A percentile compares a stretch with the other conserved stretches of the same genome.
phyloP scores from a whole-genome alignment of 345 rosid genomes.

The Streptanthus diversifolius region DNA sequence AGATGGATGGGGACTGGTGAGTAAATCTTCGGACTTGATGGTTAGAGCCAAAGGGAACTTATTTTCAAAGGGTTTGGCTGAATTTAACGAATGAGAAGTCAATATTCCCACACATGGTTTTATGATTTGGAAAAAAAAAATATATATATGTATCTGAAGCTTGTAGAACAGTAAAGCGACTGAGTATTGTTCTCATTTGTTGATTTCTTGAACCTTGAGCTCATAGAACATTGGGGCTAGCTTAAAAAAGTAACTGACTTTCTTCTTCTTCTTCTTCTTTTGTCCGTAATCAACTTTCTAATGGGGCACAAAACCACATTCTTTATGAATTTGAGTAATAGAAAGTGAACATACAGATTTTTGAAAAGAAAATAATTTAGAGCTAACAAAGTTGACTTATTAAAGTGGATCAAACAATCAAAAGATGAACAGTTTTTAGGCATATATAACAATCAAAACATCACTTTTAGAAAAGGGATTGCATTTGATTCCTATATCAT shows the following conservation, averaged over 20 bases:
- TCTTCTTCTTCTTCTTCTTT: background rate
- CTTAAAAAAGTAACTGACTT: background rate
- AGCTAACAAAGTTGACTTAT: background rate
- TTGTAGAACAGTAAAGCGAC: background rate
- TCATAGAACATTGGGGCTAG: background rate
- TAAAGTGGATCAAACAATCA: background rate
- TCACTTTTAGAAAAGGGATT: background rate
- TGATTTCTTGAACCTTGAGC: background rate
- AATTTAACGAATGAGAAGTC: conserved; percentile 41
- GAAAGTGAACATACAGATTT: conserved; percentile 1
- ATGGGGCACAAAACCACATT: background rate
- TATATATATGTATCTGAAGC: background rate
- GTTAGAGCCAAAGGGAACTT: conserved; percentile 45
- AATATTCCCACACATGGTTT: conserved; percentile 38
- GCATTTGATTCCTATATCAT: background rate
- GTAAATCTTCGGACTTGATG: conserved; percentile 45
- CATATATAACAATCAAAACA: background rate
- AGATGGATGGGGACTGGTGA: conserved; percentile 59
- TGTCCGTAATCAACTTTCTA: background rate
- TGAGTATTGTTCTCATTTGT: background rate
- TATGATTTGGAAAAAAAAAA: background rate
- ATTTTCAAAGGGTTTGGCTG: conserved; percentile 36
- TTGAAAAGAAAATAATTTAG: background rate
- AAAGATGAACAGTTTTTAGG: conserved; percentile 6
- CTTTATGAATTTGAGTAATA: background rate